Evolutionary conservation across 768 basidiomycete genomes (phyloP), one percentile per base, ranked within the genome.

Genomic region (Boletus vinaceobasis): DNA sequence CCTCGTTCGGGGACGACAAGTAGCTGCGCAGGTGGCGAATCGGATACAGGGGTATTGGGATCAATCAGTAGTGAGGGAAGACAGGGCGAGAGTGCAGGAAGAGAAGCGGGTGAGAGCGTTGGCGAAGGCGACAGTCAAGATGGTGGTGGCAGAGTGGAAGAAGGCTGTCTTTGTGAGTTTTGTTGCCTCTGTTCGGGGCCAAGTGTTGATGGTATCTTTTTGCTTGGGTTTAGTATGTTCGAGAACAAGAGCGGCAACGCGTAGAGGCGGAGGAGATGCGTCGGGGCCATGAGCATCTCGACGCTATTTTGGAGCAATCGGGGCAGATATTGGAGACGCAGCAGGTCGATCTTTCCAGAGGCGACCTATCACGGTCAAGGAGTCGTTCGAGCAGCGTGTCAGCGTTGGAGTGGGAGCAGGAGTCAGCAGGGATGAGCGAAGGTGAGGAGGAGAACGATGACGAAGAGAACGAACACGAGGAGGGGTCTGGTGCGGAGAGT

Each of bases 271-370:
- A 97, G 70, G 89, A 94, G 68, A 78, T 84, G 58, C 79, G 83
- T 32, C 77, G 85, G 6, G 92, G 94, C 0, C 87, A 87, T 56
- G 84, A 87, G 58, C 94, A 97, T 71, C 78, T 98, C 21, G 90
- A 95, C 68, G 90, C 88, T 5, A 91, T 98, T 58, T 76, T 98
- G 43, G 84, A 93, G 70, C 88, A 95, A 63, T 95, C 92, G 35
- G 90, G 90, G 0, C 85, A 88, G 45, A 84, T 96, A 53, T 73
- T 97, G 56, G 87, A 89, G 63, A 88, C 90, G 2, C 95, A 96
- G 64, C 85, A 88, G 43, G 77, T 80, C 1, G 88, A 90, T 61
- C 71, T 93, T 43, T 73, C 74, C 1, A 77, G 79, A 47, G 78
- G 76, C 8, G 81, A 78, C 46, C 50, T 71, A n/a, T 74, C 72